A percentile compares a stretch with the other conserved stretches of the same genome.
These are phyloP conservation scores for Thelephora terrestris DNA, from an alignment of 1,284 basidiomycete genomes.

Conservation along the genomic window DNA sequence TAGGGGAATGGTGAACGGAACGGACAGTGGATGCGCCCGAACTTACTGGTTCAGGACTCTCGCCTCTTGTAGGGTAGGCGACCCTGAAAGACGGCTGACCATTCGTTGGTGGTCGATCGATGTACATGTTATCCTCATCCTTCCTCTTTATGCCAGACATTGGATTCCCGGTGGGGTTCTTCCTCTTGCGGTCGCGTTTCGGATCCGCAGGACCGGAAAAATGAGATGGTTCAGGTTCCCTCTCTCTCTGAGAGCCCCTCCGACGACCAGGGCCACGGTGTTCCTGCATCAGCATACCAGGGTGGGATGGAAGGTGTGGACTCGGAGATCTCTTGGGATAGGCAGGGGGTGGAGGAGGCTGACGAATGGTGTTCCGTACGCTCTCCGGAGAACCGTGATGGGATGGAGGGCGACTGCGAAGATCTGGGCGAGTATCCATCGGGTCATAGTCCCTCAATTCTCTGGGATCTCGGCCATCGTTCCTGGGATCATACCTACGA, in stretches of 20 bases:
- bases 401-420: neutral
- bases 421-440: neutral
- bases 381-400: neutral
- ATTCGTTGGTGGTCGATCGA: slow-evolving; percentile 1
- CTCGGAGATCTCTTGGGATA: neutral
- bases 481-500: slow-evolving; percentile 26
- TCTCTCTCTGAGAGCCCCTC: neutral
- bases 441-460: slow-evolving; percentile 12
- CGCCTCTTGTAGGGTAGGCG: slow-evolving; percentile 23
- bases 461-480: slow-evolving; percentile 17
- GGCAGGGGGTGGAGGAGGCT: neutral
- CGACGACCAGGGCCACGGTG: neutral
- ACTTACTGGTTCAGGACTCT: slow-evolving; percentile 48
- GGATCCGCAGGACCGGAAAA: neutral
- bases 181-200: neutral
- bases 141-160: neutral
- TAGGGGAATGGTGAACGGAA: slow-evolving; percentile 56
- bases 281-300: neutral
- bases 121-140: neutral
- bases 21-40: slow-evolving; percentile 47
- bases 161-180: neutral
- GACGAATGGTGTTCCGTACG: neutral
- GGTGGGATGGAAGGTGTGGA: neutral
- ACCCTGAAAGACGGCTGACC: slow-evolving; percentile 25
- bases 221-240: neutral